Base-by-base conservation (phyloP, 179 eudicot species). In the Silene vulgaris region DNA sequence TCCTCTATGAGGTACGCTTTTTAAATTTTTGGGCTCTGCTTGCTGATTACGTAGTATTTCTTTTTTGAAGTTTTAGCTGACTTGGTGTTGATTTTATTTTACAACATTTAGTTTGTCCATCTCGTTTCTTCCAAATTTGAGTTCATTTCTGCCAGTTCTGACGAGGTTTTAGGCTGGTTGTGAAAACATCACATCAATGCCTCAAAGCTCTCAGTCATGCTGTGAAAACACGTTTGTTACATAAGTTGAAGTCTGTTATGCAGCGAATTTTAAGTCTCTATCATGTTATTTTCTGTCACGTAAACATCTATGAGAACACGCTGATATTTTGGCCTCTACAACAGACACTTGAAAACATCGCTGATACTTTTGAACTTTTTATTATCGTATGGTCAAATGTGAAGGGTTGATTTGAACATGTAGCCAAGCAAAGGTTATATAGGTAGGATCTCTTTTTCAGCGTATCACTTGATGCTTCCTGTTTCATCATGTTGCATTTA, bases 1-100 rank as follows among this genome's bases (percentile, higher is more conserved):
- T 72, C 97, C 70, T 87, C 96, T 40, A 63, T 71, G 69, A 92
- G 97, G 99, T 95, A 87, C 52, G 61, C 76, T 13, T 48, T 66
- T 54, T 30, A 5, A 37, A 37, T 59, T 54, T 68, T 21, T 21
- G 60, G 43, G 9, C 45, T 63, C 82, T 80, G 65, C 69, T 23
- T 1, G 1, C 1, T 61, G 45, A 37, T 37, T 37, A 37, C 45
- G 9, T 0, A 37, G 45, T 37, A 12, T 9, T 45, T 48, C 12
- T 16, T 52, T 17, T 26, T 50, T 59, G 4, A 3, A 59, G 1
- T 59, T 19, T 5, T 59, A 59, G 21, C 8, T n/a, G 63, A 59
- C 63, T 59, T 59, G 14, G 63, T n/a, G 32, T 8, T 62, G 14
- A 62, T 21, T 62, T 6, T 6, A 57, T n/a, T n/a, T 69, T 11